Base-by-base conservation (phyloP, 768 basidiomycete species). In the Phylloporus sp. region DNA sequence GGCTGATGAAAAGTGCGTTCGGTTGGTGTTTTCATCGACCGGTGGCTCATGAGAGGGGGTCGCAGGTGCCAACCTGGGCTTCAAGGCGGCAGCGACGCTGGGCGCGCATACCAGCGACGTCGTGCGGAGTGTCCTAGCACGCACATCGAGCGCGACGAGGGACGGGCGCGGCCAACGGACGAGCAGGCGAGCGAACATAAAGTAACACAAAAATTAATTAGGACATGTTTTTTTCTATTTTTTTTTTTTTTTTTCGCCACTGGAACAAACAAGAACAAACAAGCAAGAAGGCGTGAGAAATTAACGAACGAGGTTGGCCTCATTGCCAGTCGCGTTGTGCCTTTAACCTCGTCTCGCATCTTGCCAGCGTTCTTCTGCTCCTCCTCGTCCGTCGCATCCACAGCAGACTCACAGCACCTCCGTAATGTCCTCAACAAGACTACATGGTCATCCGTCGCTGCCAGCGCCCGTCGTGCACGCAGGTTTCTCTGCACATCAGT, bases 401-500 rank as follows among this genome's bases (percentile, higher is more conserved):
- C n/a, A 35, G 26, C 52, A 46, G 34, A 9, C 47, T 31, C 6
- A 39, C 39, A 35, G 35, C 51, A 55, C 35, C n/a, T 40, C 40
- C 22, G 27, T 32, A 58, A 81, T 82, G 81, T 72, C 80, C 26
- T 66, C 81, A 12, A 64, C 80, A 53, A 77, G 82, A 73, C 70
- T 80, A 13, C 82, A 84, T 57, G 72, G 73, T 3, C 82, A 84
- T 56, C 80, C 80, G 13, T 79, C 85, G 13, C 69, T 90, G 1
- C 88, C 87, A 26, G 85, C 88, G 5, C 85, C 88, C 49, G 85
- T 84, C 36, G 74, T 86, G 27, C 85, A 88, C 56, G 80, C 83
- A 32, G 80, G 83, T 24, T 82, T 86, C 69, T 82, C 82, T 9
- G 73, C 85, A 43, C 75, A 84, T 54, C 88, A 88, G 68, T 88